Percentiles rank a stretch among this genome's conserved stretches.
Evolutionary conservation across 371 early-diverging fungal species (phyloP).

Genomic region (Choanephora cucurbitarum): DNA sequence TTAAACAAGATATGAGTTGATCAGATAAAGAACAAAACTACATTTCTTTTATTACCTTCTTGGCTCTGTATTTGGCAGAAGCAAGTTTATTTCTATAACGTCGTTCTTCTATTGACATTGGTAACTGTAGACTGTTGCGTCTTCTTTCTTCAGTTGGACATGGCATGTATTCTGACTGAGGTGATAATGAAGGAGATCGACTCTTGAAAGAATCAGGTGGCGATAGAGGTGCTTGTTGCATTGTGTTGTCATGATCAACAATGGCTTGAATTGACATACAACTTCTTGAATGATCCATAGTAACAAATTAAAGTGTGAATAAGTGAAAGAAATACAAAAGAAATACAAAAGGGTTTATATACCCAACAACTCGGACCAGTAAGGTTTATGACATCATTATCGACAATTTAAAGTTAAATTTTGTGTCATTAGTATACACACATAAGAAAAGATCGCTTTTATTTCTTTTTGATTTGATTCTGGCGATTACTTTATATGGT

Average conservation of each 20-base stretch:
- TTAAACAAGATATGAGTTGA: too few species aligned
- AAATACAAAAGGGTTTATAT: slow-evolving; percentile 10
- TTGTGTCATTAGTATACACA: background rate
- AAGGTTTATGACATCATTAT: background rate
- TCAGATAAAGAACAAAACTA: too few species aligned
- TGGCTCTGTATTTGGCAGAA: slow-evolving; percentile 31
- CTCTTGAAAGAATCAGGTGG: slow-evolving; percentile 30
- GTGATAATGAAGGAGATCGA: slow-evolving; percentile 21
- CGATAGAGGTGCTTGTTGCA: slow-evolving; percentile 25
- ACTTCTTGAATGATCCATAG: slow-evolving; percentile 25
- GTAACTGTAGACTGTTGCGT: slow-evolving; percentile 13
- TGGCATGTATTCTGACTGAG: slow-evolving; percentile 8
- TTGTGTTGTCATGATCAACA: slow-evolving; percentile 18
- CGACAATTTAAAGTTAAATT: slow-evolving; percentile 2
- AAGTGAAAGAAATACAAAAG: slow-evolving; percentile 5
- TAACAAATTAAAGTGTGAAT: background rate
- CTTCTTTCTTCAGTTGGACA: slow-evolving; percentile 11
- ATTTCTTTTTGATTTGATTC: slow-evolving; percentile 4
- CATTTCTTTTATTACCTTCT: slow-evolving; percentile 20
- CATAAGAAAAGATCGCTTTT: background rate
- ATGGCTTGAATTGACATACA: slow-evolving; percentile 39
- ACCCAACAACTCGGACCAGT: background rate
- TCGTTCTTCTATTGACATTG: slow-evolving; percentile 28
- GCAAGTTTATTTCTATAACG: slow-evolving; percentile 26
- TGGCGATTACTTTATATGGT: background rate